These are phyloP conservation scores for Annona cherimola DNA, from an alignment of 164 flowering plant species.

Conservation along the genomic window DNA sequence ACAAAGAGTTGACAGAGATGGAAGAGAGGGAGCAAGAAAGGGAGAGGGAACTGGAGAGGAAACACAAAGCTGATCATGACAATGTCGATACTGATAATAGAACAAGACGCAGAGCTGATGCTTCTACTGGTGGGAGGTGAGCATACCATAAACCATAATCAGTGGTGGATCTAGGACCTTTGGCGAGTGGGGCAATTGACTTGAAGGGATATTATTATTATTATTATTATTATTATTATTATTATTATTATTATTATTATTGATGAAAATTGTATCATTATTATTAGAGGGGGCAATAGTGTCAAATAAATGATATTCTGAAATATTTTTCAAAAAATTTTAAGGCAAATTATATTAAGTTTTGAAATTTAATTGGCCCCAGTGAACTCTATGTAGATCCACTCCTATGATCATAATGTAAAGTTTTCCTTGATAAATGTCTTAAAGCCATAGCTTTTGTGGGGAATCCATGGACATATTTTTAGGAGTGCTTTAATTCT, in stretches of 20 bases:
- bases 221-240: background rate
- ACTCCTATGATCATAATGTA: too few species aligned
- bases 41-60: constrained; percentile 54
- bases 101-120: constrained; percentile 10
- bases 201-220: too few species aligned
- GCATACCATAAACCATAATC: constrained; percentile 3
- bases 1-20: constrained; percentile 91
- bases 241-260: too few species aligned
- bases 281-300: background rate
- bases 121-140: constrained; percentile 34
- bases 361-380: too few species aligned
- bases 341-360: too few species aligned
- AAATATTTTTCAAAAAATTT: background rate
- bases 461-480: too few species aligned
- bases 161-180: background rate
- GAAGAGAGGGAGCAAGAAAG: constrained; percentile 86
- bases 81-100: constrained; percentile 16
- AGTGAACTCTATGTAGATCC: too few species aligned
- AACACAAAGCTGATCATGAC: constrained; percentile 44
- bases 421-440: too few species aligned
- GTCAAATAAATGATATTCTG: background rate
- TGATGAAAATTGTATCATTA: background rate
- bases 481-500: too few species aligned
- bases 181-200: background rate
- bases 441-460: too few species aligned